Evolutionary conservation across 768 basidiomycete species (phyloP).

Genomic region (Lactarius trivialis): DNA sequence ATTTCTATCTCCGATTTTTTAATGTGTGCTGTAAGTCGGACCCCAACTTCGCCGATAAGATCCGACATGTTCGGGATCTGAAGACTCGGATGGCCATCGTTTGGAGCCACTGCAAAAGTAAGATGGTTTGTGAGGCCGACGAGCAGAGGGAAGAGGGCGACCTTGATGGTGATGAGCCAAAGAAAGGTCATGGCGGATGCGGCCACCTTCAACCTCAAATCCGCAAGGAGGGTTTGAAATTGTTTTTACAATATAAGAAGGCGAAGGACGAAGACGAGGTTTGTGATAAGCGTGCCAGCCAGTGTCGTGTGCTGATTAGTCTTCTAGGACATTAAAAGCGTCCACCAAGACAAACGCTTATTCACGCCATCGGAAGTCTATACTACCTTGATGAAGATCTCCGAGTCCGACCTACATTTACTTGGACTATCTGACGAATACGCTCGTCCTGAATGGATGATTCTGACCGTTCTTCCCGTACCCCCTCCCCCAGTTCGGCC

Average conservation of each 20-base stretch:
- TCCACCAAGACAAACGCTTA: constrained; percentile 76
- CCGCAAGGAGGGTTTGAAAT: constrained; percentile 90
- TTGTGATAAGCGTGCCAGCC: not conserved
- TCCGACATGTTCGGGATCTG: constrained; percentile 79
- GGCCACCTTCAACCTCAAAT: constrained; percentile 86
- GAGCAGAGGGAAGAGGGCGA: constrained; percentile 82
- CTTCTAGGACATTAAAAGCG: constrained; percentile 64
- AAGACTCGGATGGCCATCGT: constrained; percentile 84
- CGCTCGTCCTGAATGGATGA: constrained; percentile 99
- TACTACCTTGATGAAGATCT: constrained; percentile 93
- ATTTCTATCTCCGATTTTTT: constrained; percentile 30
- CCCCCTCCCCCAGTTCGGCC: constrained; percentile 98
- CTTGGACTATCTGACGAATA: constrained; percentile 94
- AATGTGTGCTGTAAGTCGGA: constrained; percentile 57
- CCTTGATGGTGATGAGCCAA: constrained; percentile 60
- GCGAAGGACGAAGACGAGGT: constrained; percentile 95
- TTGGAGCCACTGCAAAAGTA: constrained; percentile 82
- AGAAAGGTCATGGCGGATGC: constrained; percentile 95
- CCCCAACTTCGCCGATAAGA: constrained; percentile 77
- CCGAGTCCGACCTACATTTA: constrained; percentile 77
- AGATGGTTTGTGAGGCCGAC: constrained; percentile 84
- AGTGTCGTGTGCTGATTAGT: constrained; percentile 13
- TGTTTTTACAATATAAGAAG: constrained; percentile 92
- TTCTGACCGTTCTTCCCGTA: constrained; percentile 93
- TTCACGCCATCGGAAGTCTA: constrained; percentile 87